Base-by-base conservation (phyloP, 2,329 filamentous ascomycete genomes). In the Aspergillus sp. region DNA sequence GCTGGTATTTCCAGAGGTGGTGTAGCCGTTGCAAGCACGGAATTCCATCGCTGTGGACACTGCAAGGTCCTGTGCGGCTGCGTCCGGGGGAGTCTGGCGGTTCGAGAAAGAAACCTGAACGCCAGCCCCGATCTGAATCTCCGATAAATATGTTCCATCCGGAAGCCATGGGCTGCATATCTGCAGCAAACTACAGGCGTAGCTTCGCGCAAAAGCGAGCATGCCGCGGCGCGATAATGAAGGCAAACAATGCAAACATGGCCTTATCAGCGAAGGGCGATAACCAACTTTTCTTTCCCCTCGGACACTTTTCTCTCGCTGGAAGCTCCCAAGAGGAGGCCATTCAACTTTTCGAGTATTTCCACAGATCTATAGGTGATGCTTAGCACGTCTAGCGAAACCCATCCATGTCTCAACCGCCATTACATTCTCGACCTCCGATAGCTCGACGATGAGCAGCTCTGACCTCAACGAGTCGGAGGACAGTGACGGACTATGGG, bases 401-500 rank as follows among this genome's bases (percentile, higher is more conserved):
- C 59, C 62, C 53, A 66, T 61, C 62, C 55, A 67, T 66, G 66
- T 57, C 53, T 60, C 45, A 59, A 64, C 66, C 64, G 65, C 60
- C 61, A 60, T 57, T 56, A 37, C 61, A 81, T 64, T 74, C 78
- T 49, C 65, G 76, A 46, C 60, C 80, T n/a, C 70, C 81, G 55
- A 90, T 90, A 66, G 71, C 61, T 61, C 64, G 57, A 73, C 62
- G 52, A 76, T 76, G 74, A 76, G 72, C 73, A 73, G 66, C 61
- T 66, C 70, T 57, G 68, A 66, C 55, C 59, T 62, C 56, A 73
- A 72, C 62, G 66, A 70, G 54, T 68, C 68, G 49, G 70, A 71
- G 54, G 67, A 68, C 57, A 66, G 69, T 63, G 46, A 53, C 31
- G 49, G 51, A 44, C 14, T 55, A 25, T 39, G 23, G 44, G 49